A percentile compares a stretch with the other conserved stretches of the same genome.
Evolutionary conservation across 108 stramenopile genomes (phyloP).

Genomic region (Fragilaria radians): DNA sequence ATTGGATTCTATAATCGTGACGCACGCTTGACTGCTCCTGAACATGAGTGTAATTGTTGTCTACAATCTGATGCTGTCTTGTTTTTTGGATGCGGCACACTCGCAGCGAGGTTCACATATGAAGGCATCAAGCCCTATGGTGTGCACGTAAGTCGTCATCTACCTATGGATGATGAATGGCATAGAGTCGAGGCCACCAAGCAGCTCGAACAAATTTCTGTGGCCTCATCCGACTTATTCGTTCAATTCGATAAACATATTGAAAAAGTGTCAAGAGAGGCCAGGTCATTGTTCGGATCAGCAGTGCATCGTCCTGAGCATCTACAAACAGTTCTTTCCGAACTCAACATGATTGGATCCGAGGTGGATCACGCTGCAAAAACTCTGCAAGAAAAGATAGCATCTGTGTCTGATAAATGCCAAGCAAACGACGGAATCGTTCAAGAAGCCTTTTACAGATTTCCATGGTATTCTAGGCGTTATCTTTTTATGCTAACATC

Average conservation of each 20-base stretch:
- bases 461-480: slow-evolving; percentile 57
- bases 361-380: slow-evolving; percentile 81
- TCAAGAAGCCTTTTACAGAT: slow-evolving; percentile 34
- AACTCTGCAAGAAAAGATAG: slow-evolving; percentile 79
- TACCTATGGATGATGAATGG: slow-evolving; percentile 76
- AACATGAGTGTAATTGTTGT: slow-evolving; percentile 56
- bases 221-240: slow-evolving; percentile 69
- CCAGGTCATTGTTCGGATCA: slow-evolving; percentile 59
- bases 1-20: slow-evolving; percentile 90
- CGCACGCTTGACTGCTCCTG: slow-evolving; percentile 66
- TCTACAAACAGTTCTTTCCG: slow-evolving; percentile 75
- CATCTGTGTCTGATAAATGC: slow-evolving; percentile 58
- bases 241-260: slow-evolving; percentile 83
- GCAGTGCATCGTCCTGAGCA: slow-evolving; percentile 68
- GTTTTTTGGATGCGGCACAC: slow-evolving; percentile 84
- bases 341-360: slow-evolving; percentile 66
- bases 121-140: slow-evolving; percentile 74
- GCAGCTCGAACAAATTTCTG: slow-evolving; percentile 70
- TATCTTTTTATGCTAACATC: slow-evolving; percentile 78
- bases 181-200: slow-evolving; percentile 57
- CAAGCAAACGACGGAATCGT: slow-evolving; percentile 19
- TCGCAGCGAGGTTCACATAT: slow-evolving; percentile 89
- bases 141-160: slow-evolving; percentile 71
- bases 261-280: slow-evolving; percentile 79
- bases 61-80: slow-evolving; percentile 73